Base-by-base conservation (phyloP, 2,329 filamentous ascomycete species). In the Tympanopsis confertula region DNA sequence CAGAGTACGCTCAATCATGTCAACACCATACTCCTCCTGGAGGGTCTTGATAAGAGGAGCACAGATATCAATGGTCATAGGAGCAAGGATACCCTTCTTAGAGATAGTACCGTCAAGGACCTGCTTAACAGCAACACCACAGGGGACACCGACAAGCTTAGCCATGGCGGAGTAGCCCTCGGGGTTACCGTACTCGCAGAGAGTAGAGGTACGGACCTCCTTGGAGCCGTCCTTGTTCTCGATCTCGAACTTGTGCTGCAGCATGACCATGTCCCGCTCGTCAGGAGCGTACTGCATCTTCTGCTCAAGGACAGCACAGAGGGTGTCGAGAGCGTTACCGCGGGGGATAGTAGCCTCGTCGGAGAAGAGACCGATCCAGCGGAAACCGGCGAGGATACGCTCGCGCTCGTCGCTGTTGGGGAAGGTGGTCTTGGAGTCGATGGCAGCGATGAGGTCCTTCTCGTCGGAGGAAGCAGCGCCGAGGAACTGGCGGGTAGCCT, bases 401-500 rank as follows among this genome's bases (percentile, higher is more conserved):
- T 73, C 59, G 53, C 78, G 74, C 54, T 89, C 72, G 40, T 82
- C 80, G 37, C 67, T 74, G 48, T 68, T 63, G 37, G 66, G 60
- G 65, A 94, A 94, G 39, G 68, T 73, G 35, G 82, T 74, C 72
- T 88, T 89, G 59, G 79, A 74, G 37, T 70, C 62, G 53, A 95
- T 82, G 40, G 85, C 77, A 57, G 70, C 75, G 44, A 75, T 63
- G 30, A 95, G 74, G 55, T 89, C 84, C 39, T 71, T 63, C 51
- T 85, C 77, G 45, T 63, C 69, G 32, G 71, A 67, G 7, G 82
- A 82, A 7, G 68, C 56, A 15, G 86, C 78, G 36, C 77, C 77
- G 39, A 95, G 58, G 44, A 94, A 74, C 63, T 82, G 75, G 54
- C 82, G 66, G 28, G 86, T 87, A 22, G 85, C 86, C 47, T 94